Evolutionary conservation across 139 green algal genomes (phyloP).

Genomic region (Volvox africanus): DNA sequence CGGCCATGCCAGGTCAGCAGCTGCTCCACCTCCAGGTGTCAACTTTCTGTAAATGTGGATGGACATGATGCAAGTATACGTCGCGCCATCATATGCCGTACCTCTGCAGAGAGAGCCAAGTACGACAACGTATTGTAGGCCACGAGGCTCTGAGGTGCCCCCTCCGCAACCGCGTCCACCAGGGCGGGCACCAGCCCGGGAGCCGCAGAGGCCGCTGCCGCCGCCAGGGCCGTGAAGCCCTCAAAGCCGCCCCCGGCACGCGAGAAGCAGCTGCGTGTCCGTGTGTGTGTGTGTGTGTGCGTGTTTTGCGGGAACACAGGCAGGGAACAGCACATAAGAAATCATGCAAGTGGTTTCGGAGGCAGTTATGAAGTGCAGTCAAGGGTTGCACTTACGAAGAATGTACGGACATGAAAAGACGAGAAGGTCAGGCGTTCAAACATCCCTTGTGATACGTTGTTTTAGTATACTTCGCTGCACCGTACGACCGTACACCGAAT

Average conservation of each 20-base stretch:
- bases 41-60: too few species aligned
- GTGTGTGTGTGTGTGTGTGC: not conserved
- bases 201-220: not conserved
- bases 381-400: too few species aligned
- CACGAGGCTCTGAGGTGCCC: constrained; percentile 1
- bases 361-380: not conserved
- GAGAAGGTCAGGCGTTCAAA: too few species aligned
- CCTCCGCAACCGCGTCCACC: constrained; percentile 19
- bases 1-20: too few species aligned
- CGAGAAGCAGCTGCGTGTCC: constrained; percentile 10
- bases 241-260: not conserved
- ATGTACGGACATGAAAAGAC: too few species aligned
- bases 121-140: constrained; percentile 18
- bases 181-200: not conserved
- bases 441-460: too few species aligned
- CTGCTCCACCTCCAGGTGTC: too few species aligned
- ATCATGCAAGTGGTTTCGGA: not conserved
- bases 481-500: too few species aligned
- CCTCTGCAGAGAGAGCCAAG: constrained; percentile 2
- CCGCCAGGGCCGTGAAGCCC: not conserved
- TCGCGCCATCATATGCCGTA: not conserved
- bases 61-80: too few species aligned
- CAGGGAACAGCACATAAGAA: too few species aligned
- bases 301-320: too few species aligned
- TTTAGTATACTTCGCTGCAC: too few species aligned